Base-by-base conservation (phyloP, 371 early-diverging fungal species). In the Syncephalastrum sp. region DNA sequence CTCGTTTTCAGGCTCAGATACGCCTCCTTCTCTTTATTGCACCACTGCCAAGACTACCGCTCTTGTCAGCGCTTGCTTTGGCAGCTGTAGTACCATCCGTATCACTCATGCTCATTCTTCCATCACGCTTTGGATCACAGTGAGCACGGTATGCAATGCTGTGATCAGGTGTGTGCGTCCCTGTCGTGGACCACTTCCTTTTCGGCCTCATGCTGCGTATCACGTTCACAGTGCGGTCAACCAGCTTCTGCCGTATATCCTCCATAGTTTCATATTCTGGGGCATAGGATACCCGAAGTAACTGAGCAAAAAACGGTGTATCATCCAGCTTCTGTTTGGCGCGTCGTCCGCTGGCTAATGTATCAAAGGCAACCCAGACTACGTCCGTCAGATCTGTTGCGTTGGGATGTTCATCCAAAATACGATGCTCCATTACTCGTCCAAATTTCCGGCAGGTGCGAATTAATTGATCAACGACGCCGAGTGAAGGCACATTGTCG, bases 221-320 rank as follows among this genome's bases (percentile, higher is more conserved):
- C 38, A 33, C 38, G 38, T 10, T 33, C 8, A 33, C 38, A 2
- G 38, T 33, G 41, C 74, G 61, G 29, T 75, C 70, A 3, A 62
- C 56, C 24, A 83, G 67, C 60, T 83, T 83, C 8, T 54, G 44
- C 16, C 81, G 68, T 17, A 74, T 61, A 62, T 83, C 83, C 21
- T 81, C 67, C 25, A 68, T 54, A 3, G 75, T 67, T 56, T 83
- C 83, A 54, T 70, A 78, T 45, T 81, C 75, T 12, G 80, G 80
- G 41, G 70, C 73, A 65, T 83, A 83, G 15, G 65, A 60, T 24
- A 81, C 71, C 41, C 63, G 57, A 19, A 83, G 44, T n/a, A 69
- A 46, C 17, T 65, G 64, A 21, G 69, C 51, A 54, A 65, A 79
- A 44, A 79, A 83, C 1, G 69, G 61, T 16, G 64, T 65, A 57